phyloP scores from a whole-genome alignment of 2,329 filamentous ascomycete species.

The Bipolaris zeicola region DNA sequence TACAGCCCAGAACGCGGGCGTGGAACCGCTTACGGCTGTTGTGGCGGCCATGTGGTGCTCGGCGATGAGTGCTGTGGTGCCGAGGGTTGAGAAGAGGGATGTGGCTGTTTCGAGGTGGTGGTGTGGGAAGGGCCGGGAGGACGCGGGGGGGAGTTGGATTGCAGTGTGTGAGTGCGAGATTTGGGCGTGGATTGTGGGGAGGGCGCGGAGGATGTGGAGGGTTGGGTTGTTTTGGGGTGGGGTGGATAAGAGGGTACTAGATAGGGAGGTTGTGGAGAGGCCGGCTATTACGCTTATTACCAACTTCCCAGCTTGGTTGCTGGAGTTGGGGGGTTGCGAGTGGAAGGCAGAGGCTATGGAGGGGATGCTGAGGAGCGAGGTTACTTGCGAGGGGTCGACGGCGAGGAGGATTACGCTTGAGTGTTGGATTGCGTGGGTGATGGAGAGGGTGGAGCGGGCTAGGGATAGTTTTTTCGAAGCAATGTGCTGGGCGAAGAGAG shows the following conservation, averaged over 20 bases:
- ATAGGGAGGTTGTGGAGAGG: not conserved
- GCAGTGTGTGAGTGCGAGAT: conserved; percentile 52
- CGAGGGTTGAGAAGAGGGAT: conserved; percentile 33
- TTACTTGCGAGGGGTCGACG: conserved; percentile 1
- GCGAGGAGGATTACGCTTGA: not conserved
- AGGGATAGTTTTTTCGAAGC: not conserved
- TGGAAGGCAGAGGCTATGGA: not conserved
- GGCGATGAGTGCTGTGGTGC: conserved; percentile 27
- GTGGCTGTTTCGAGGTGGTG: conserved; percentile 23
- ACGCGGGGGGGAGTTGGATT: conserved; percentile 31
- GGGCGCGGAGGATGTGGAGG: conserved; percentile 44
- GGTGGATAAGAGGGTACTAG: not conserved
- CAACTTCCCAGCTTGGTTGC: not conserved
- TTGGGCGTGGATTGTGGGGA: conserved; percentile 55
- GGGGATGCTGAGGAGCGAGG: not conserved
- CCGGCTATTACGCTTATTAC: conserved; percentile 3
- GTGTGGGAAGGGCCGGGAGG: conserved; percentile 18
- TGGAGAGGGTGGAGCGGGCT: not conserved
- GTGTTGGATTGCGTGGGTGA: not conserved
- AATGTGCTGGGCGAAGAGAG: not conserved
- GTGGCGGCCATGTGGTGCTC: conserved; percentile 35
- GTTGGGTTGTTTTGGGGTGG: not conserved
- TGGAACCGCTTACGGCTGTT: conserved; percentile 39
- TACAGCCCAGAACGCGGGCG: conserved; percentile 41
- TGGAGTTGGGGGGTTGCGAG: not conserved